Evolutionary conservation across 1,139 yeast genomes (phyloP).

Genomic region (Yamadazyma mexicana): DNA sequence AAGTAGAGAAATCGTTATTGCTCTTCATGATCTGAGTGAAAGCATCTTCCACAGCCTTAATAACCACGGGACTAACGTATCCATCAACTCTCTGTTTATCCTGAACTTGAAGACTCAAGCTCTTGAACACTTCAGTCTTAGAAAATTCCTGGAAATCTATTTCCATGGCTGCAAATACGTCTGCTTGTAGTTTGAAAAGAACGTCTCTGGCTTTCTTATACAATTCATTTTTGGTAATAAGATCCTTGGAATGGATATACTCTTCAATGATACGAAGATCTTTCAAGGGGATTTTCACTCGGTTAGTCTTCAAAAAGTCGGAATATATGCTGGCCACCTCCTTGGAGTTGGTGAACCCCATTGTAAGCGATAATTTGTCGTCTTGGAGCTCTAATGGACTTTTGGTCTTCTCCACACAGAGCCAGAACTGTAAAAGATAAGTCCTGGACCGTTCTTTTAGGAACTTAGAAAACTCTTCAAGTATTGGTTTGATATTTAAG

Average conservation of each 20-base stretch:
- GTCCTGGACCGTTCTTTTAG: slow-evolving; percentile 50
- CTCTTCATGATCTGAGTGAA: slow-evolving; percentile 59
- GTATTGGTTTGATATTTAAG: slow-evolving; percentile 9
- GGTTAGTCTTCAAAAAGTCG: slow-evolving; percentile 2
- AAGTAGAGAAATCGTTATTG: slow-evolving; percentile 12
- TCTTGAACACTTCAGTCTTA: slow-evolving; percentile 12
- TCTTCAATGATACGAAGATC: slow-evolving; percentile 25
- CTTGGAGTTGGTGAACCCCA: slow-evolving; percentile 39
- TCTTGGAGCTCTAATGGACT: slow-evolving; percentile 47
- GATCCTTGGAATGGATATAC: slow-evolving; percentile 20
- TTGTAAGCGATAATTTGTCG: slow-evolving; percentile 16
- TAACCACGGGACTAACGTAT: slow-evolving; percentile 36
- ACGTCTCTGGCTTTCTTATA: slow-evolving; percentile 55
- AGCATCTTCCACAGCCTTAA: slow-evolving; percentile 71
- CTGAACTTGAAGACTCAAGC: slow-evolving; percentile 4
- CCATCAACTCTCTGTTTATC: slow-evolving; percentile 17
- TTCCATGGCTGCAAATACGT: slow-evolving; percentile 36
- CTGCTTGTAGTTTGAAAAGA: slow-evolving; percentile 56
- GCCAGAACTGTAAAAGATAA: slow-evolving; percentile 60
- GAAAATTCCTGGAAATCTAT: slow-evolving; percentile 24
- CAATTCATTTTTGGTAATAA: slow-evolving; percentile 15
- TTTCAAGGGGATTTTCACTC: slow-evolving; percentile 14
- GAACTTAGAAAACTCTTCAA: slow-evolving; percentile 54
- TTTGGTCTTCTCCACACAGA: slow-evolving; percentile 62
- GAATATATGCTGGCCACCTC: slow-evolving; percentile 52